Evolutionary conservation across 257 asterid species (phyloP).

Genomic region (Verbascum thapsus): DNA sequence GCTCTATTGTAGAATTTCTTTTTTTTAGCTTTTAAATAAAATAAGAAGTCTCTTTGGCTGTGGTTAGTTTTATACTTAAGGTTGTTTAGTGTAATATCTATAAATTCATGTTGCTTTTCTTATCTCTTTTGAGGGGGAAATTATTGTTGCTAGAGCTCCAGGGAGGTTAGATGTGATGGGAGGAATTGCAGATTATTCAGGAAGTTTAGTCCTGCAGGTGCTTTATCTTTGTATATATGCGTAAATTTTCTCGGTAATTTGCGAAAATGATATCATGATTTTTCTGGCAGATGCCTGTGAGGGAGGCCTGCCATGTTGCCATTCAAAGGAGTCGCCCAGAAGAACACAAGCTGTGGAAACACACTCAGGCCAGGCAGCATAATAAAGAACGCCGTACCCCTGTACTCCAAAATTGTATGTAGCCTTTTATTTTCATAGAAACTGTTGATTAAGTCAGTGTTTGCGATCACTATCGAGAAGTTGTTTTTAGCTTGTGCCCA

Average conservation of each 20-base stretch:
- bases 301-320: slow-evolving; percentile 80
- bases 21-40: neutral
- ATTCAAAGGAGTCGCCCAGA: slow-evolving; percentile 60
- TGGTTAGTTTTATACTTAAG: neutral
- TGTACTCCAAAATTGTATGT: slow-evolving; percentile 74
- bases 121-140: slow-evolving; percentile 56
- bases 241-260: slow-evolving; percentile 25
- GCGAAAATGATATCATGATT: slow-evolving; percentile 18
- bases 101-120: slow-evolving; percentile 11
- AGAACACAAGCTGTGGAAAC: slow-evolving; percentile 72
- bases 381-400: slow-evolving; percentile 41
- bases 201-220: slow-evolving; percentile 75
- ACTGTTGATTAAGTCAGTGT: neutral
- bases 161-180: slow-evolving; percentile 98
- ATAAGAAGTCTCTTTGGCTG: neutral
- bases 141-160: slow-evolving; percentile 84
- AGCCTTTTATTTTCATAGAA: slow-evolving; percentile 7
- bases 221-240: neutral
- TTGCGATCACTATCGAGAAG: too few species aligned
- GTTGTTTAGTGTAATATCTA: neutral
- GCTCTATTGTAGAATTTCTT: neutral
- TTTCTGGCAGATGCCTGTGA: slow-evolving; percentile 59
- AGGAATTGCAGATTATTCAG: slow-evolving; percentile 85
- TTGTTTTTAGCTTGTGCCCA: too few species aligned
- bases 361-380: slow-evolving; percentile 60